phyloP scores from a whole-genome alignment of 345 rosid species.

The Combretum micranthum region DNA sequence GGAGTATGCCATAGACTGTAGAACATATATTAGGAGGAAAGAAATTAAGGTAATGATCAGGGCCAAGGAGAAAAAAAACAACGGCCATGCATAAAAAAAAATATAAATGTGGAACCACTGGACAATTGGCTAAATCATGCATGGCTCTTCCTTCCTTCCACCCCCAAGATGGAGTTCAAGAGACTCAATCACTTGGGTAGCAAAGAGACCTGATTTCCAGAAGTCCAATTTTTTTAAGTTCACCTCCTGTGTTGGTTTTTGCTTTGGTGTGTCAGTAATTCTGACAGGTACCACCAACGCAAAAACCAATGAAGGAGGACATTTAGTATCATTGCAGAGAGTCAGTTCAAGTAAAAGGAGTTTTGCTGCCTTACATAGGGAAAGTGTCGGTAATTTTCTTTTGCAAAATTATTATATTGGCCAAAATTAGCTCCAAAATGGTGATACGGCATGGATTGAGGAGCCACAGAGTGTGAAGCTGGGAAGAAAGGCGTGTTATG shows the following conservation, averaged over 20 bases:
- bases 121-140: no score
- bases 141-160: no score
- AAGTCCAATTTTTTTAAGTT: slow-evolving; percentile 4
- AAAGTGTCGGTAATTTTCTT: slow-evolving; percentile 21
- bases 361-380: slow-evolving; percentile 21
- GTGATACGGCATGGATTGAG: slow-evolving; percentile 12
- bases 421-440: slow-evolving; percentile 19
- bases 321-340: not conserved
- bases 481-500: slow-evolving; percentile 8
- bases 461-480: slow-evolving; percentile 11
- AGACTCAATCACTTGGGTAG: not conserved
- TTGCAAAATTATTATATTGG: slow-evolving; percentile 8
- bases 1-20: slow-evolving; percentile 11
- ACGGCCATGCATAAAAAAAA: no score
- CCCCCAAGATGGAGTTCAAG: not conserved
- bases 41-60: no score
- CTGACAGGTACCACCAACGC: slow-evolving; percentile 1
- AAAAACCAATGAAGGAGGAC: not conserved
- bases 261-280: slow-evolving; percentile 13
- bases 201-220: slow-evolving; percentile 6
- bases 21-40: no score
- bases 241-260: slow-evolving; percentile 1
- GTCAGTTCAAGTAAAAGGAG: not conserved
- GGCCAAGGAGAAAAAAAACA: no score
- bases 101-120: no score